Evolutionary conservation across 108 stramenopile genomes (phyloP).

Genomic region (Discostella stelligeroides): DNA sequence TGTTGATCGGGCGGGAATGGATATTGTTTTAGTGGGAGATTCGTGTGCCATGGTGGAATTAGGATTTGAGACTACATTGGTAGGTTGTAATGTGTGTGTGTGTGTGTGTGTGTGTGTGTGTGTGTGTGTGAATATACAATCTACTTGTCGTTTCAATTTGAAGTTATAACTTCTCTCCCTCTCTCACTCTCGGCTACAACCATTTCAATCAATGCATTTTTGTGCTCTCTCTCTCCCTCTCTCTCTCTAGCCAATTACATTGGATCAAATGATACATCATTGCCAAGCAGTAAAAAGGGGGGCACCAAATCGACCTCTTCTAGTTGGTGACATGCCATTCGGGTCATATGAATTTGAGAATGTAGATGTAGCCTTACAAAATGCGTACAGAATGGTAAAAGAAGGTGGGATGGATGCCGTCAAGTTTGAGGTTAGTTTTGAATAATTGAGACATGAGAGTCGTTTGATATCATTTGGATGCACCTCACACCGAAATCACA

Average conservation of each 20-base stretch:
- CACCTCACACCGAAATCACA: too few species aligned
- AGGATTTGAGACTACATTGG: conserved; percentile 95
- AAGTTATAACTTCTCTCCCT: background rate
- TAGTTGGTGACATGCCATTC: conserved; percentile 99
- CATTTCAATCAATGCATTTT: background rate
- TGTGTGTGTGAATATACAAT: too few species aligned
- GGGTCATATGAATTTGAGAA: conserved; percentile 93
- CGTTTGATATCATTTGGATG: too few species aligned
- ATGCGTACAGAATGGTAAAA: conserved; percentile 92
- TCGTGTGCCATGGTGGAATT: conserved; percentile 94
- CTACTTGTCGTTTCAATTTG: conserved; percentile 1
- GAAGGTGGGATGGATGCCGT: conserved; percentile 92
- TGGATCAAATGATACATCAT: conserved; percentile 98
- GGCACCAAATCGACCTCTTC: conserved; percentile 70
- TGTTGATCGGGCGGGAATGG: conserved; percentile 95
- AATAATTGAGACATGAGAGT: too few species aligned
- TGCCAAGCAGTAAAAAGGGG: conserved; percentile 89
- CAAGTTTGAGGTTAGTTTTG: conserved; percentile 94
- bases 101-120: too few species aligned
- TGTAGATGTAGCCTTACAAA: conserved; percentile 82
- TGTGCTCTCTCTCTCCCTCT: background rate
- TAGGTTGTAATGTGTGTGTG: conserved; percentile 1
- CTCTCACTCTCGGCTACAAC: too few species aligned
- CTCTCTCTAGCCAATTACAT: conserved; percentile 71
- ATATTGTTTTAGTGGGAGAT: conserved; percentile 93